Percentiles rank a stretch among this genome's conserved stretches.
phyloP scores from a whole-genome alignment of 1,284 basidiomycete species.

The Volvariella surrecta region DNA sequence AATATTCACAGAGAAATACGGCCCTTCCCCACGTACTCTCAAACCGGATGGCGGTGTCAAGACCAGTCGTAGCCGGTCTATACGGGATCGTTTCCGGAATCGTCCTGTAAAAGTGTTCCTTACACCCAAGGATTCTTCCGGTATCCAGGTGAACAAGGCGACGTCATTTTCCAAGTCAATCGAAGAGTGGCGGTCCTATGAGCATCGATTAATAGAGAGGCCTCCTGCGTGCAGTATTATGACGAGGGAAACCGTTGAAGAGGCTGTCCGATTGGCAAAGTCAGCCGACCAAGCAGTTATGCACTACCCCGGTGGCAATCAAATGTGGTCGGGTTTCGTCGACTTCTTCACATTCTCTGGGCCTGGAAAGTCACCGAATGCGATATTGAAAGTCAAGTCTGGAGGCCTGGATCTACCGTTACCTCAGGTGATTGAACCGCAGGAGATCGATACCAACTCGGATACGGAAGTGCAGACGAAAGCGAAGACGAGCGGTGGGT shows the following conservation, averaged over 20 bases:
- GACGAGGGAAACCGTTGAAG: slow-evolving; percentile 66
- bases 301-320: slow-evolving; percentile 58
- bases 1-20: slow-evolving; percentile 57
- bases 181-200: slow-evolving; percentile 49
- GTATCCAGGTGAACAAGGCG: not conserved
- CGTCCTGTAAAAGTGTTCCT: slow-evolving; percentile 42
- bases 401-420: too few species aligned
- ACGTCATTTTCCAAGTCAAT: not conserved
- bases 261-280: slow-evolving; percentile 60
- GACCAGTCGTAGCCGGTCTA: too few species aligned
- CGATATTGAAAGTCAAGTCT: too few species aligned
- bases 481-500: too few species aligned
- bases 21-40: slow-evolving; percentile 41
- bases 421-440: too few species aligned
- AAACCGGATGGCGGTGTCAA: slow-evolving; percentile 19
- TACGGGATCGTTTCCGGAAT: too few species aligned
- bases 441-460: too few species aligned
- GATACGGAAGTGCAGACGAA: too few species aligned
- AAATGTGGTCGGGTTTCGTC: slow-evolving; percentile 58
- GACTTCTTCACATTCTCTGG: slow-evolving; percentile 42
- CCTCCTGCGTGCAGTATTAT: slow-evolving; percentile 81
- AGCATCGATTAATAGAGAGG: slow-evolving; percentile 40
- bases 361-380: too few species aligned
- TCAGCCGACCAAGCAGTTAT: slow-evolving; percentile 60
- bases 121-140: not conserved